Evolutionary conservation across 345 rosid species (phyloP), one percentile per base, ranked within the genome.

Genomic region (Durio zibethinus): DNA sequence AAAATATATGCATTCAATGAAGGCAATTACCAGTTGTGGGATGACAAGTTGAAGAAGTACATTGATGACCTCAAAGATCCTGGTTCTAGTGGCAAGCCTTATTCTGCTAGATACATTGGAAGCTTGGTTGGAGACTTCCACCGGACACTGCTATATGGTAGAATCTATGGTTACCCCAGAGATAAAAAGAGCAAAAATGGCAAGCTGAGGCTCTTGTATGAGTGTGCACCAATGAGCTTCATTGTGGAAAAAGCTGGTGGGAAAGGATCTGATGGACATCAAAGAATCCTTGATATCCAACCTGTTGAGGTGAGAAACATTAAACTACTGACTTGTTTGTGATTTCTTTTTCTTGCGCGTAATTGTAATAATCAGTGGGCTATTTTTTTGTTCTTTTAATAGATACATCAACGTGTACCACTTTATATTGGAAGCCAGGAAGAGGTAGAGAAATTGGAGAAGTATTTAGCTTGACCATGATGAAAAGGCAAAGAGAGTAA

Each of bases 211-310:
- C 88, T 92, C 31, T 81, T 92, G 85, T 93, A 90, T 45, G 98
- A 94, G 74, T 90, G 97, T 74, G 97, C 98, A 69, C 98, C 98
- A 0, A 94, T 94, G 98, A 94, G 98, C 86, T 94, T 90, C 77
- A 91, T 94, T 29, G 98, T 78, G 5, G 97, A 94, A 81, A 97
- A 94, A 86, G 97, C 98, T 7, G 98, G 97, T 14, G 97, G 97
- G 20, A 92, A 94, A 86, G 97, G 98, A 7, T 94, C 97, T 14
- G 97, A 90, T 78, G 98, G 97, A 5, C 93, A 89, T 31, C 88
- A 86, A 9, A 87, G 97, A 85, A 71, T 94, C 21, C 87, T 94
- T 42, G 97, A 92, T 68, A 91, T 94, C 42, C 78, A 86, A 83
- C 98, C 98, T 0, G 63, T 74, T 20, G 97, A 92, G 94, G 97